These are phyloP conservation scores for Pelargonium myrrhifolium DNA, from an alignment of 441 rosid species.

Conservation along the genomic window DNA sequence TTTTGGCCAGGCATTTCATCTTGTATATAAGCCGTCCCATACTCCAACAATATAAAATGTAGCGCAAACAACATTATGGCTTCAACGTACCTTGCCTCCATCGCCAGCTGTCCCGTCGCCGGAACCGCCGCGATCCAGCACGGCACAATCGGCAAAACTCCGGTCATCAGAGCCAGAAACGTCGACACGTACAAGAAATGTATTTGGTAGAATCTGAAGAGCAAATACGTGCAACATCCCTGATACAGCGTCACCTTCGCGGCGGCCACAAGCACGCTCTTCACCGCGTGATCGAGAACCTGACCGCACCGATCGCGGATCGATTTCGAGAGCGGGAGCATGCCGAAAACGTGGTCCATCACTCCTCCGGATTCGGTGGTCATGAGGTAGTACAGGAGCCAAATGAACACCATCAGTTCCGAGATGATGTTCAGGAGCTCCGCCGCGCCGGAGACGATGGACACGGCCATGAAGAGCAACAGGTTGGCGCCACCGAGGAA, in stretches of 20 bases:
- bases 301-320: neutral
- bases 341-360: neutral
- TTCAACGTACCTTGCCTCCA: neutral
- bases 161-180: neutral
- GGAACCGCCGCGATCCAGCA: neutral
- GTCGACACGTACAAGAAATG: neutral
- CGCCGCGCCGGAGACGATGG: neutral
- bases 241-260: neutral
- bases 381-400: neutral
- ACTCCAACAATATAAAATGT: neutral
- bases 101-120: neutral
- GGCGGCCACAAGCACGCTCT: neutral
- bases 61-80: neutral
- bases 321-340: neutral
- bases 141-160: neutral
- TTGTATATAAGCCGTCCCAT: neutral
- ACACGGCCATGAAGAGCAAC: neutral
- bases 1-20: neutral
- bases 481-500: neutral
- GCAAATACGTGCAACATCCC: neutral
- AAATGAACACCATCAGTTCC: neutral
- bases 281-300: neutral
- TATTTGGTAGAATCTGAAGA: neutral
- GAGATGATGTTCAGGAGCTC: neutral
- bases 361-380: neutral